Conservation (phyloP, 2,329 filamentous ascomycete genomes). For the Setomelanomma holmii region DNA sequence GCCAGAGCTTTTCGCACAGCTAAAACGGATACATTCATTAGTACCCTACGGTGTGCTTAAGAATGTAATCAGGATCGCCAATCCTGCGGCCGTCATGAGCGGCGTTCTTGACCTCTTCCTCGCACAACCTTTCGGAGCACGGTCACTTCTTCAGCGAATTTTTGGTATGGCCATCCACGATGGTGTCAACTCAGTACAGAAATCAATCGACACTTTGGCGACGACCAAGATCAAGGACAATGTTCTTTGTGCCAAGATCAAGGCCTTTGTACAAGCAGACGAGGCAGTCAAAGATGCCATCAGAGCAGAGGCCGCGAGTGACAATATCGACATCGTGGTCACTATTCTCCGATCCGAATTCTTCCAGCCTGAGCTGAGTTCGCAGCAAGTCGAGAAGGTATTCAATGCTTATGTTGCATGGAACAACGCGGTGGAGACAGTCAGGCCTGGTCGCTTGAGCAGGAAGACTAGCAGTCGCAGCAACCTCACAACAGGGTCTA, state of each 20-base stretch:
- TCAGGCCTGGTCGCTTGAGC: conserved; percentile 41
- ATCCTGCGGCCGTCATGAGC: conserved; percentile 97
- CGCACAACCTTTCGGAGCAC: conserved; percentile 89
- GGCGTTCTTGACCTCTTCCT: conserved; percentile 93
- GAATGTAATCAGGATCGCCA: conserved; percentile 95
- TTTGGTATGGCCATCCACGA: conserved; percentile 92
- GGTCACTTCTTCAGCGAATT: conserved; percentile 91
- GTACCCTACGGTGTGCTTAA: conserved; percentile 94
- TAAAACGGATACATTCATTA: conserved; percentile 91
- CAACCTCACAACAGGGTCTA: conserved; percentile 34
- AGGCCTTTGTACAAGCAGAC: conserved; percentile 76
- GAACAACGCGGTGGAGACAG: conserved; percentile 90
- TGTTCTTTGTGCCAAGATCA: conserved; percentile 80
- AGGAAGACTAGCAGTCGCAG: conserved; percentile 45
- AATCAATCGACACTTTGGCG: conserved; percentile 79
- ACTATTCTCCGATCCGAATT: conserved; percentile 81
- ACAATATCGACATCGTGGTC: conserved; percentile 85
- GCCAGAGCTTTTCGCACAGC: conserved; percentile 92
- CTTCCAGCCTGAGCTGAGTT: conserved; percentile 72
- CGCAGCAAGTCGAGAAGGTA: conserved; percentile 80
- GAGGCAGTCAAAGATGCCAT: conserved; percentile 78
- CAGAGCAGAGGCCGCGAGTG: conserved; percentile 72
- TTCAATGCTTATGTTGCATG: conserved; percentile 97
- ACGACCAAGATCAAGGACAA: conserved; percentile 78
- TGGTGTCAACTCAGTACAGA: conserved; percentile 85